Percentiles rank a stretch among this genome's conserved stretches.
These are phyloP conservation scores for Annulohypoxylon moriforme DNA, from an alignment of 495 filamentous ascomycete genomes.

Conservation along the genomic window DNA sequence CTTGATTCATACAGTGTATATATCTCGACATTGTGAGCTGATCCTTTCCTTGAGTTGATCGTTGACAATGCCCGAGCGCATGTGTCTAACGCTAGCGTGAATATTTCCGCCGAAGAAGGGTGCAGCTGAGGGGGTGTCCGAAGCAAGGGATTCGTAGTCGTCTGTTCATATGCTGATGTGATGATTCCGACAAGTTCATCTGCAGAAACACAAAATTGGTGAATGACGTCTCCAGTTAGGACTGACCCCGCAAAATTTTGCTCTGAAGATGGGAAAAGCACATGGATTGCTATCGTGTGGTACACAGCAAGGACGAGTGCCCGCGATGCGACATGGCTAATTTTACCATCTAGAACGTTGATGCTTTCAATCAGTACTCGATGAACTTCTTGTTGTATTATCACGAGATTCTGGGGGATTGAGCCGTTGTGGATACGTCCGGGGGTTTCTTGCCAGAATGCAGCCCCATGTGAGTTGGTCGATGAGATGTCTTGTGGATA, in stretches of 20 bases:
- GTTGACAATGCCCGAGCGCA: slow-evolving; percentile 6
- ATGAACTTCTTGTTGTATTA: neutral
- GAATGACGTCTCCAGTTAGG: slow-evolving; percentile 4
- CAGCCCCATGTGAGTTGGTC: neutral
- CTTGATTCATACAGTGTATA: slow-evolving; percentile 4
- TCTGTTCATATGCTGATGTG: neutral
- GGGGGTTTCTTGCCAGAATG: neutral
- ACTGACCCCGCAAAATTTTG: neutral
- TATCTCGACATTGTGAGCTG: neutral
- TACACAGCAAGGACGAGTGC: slow-evolving; percentile 13
- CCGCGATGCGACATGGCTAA: neutral
- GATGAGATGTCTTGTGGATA: slow-evolving; percentile 8
- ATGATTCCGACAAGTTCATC: slow-evolving; percentile 8
- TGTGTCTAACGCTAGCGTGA: slow-evolving; percentile 1
- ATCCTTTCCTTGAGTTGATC: slow-evolving; percentile 1
- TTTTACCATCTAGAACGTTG: slow-evolving; percentile 2
- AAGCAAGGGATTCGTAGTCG: neutral
- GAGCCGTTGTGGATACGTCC: neutral
- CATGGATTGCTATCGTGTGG: slow-evolving; percentile 4
- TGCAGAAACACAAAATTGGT: slow-evolving; percentile 4
- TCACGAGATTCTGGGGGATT: neutral
- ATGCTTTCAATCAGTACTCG: slow-evolving; percentile 8
- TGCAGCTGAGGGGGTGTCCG: neutral
- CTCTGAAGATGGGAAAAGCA: neutral
- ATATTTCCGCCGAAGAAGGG: slow-evolving; percentile 5